Conservation (phyloP, 208 protist genomes). For the Herpetomonas tarakana region DNA sequence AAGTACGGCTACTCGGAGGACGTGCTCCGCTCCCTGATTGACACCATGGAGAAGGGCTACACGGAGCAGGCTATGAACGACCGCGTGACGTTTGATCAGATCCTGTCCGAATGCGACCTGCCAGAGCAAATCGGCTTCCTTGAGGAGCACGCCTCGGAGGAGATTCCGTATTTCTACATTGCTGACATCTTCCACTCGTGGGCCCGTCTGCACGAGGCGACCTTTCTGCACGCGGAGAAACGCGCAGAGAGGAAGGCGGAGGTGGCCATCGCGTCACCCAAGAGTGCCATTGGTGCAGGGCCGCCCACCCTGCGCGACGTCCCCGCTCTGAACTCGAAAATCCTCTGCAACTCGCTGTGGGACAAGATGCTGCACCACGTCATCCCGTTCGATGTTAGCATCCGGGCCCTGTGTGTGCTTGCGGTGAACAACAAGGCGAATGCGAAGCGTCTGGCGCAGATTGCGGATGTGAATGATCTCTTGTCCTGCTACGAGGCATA, state of each 20-base stretch:
- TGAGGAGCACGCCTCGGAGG: constrained; percentile 74
- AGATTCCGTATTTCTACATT: constrained; percentile 91
- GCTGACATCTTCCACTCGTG: constrained; percentile 83
- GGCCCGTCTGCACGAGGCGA: constrained; percentile 45
- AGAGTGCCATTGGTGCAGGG: neutral
- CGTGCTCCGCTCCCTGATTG: constrained; percentile 46
- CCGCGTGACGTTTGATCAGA: constrained; percentile 74
- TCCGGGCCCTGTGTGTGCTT: constrained; percentile 67
- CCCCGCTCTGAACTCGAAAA: constrained; percentile 41
- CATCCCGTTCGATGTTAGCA: constrained; percentile 78
- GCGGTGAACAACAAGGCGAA: constrained; percentile 46
- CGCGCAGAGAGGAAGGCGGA: neutral
- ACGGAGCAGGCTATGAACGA: constrained; percentile 24
- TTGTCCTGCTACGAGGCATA: constrained; percentile 49
- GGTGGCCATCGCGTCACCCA: neutral
- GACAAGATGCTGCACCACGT: constrained; percentile 69
- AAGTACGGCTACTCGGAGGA: constrained; percentile 56
- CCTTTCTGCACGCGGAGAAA: constrained; percentile 19
- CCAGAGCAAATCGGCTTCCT: constrained; percentile 76
- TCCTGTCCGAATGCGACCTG: constrained; percentile 66
- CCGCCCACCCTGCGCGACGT: constrained; percentile 17
- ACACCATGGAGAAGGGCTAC: constrained; percentile 41
- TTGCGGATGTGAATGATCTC: constrained; percentile 28
- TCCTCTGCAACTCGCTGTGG: constrained; percentile 56
- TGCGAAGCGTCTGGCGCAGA: constrained; percentile 30